These are phyloP conservation scores for Physaria fendleri DNA, from an alignment of 345 rosid genomes.

Conservation along the genomic window DNA sequence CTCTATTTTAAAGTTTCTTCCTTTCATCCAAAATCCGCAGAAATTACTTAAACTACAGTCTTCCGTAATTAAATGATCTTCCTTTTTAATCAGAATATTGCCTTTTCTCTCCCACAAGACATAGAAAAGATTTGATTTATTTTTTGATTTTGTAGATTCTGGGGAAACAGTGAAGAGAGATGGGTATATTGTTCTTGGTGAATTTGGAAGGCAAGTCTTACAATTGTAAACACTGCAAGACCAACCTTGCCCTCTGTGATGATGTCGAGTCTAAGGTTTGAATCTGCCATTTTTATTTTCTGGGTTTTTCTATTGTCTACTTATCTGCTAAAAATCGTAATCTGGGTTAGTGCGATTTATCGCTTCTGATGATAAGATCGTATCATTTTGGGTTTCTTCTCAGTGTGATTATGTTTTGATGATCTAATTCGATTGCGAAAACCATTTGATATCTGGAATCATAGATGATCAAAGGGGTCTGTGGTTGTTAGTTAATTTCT, in stretches of 20 bases:
- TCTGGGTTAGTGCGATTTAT: conserved; percentile 23
- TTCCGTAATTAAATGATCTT: no score
- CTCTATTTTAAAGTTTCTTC: no score
- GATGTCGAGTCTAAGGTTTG: conserved; percentile 66
- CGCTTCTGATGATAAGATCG: no score
- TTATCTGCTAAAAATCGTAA: conserved; percentile 9
- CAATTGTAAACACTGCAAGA: conserved; percentile 65
- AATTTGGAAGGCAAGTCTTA: conserved; percentile 54
- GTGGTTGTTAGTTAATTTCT: background rate
- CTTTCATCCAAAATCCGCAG: no score
- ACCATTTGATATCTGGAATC: background rate
- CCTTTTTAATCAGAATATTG: no score
- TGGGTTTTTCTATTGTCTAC: no score
- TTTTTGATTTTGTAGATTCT: background rate
- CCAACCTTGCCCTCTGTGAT: conserved; percentile 48
- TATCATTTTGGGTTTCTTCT: background rate
- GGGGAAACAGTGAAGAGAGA: conserved; percentile 10
- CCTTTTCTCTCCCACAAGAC: no score
- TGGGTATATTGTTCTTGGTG: conserved; percentile 70
- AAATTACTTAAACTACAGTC: no score
- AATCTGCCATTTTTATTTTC: conserved; percentile 6
- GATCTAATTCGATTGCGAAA: no score
- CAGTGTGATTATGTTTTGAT: no score
- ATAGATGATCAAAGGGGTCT: conserved; percentile 6
- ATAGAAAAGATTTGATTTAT: no score